Conservation (phyloP, 257 asterid species). For the Solanum virginianum region DNA sequence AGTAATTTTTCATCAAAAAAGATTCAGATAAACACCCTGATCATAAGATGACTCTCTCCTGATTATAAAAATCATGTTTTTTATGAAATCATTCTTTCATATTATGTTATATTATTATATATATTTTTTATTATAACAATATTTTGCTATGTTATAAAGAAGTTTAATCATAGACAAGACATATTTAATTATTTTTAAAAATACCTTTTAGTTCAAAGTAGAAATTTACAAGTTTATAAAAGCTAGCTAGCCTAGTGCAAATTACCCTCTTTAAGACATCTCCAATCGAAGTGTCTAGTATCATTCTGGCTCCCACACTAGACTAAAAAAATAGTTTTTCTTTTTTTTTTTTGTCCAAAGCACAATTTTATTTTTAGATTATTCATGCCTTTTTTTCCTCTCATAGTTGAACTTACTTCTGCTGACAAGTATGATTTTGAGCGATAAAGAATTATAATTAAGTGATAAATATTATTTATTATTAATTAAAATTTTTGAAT, state of each 20-base stretch:
- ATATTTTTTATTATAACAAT: too few species aligned
- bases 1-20: too few species aligned
- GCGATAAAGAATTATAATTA: fast-evolving
- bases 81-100: background rate
- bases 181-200: too few species aligned
- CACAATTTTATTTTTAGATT: background rate
- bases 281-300: background rate
- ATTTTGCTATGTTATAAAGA: background rate
- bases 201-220: too few species aligned
- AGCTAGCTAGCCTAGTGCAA: background rate
- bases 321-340: background rate
- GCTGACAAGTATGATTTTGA: background rate
- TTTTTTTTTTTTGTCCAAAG: background rate
- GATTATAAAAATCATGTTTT: background rate
- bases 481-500: background rate
- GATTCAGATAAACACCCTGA: too few species aligned
- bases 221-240: too few species aligned
- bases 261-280: background rate
- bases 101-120: background rate
- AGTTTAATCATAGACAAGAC: too few species aligned
- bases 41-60: too few species aligned
- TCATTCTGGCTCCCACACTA: background rate
- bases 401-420: background rate
- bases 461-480: background rate
- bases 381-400: background rate